Evolutionary conservation across 2,329 filamentous ascomycete species (phyloP), one percentile per base, ranked within the genome.

Genomic region (Fusarium begoniae): DNA sequence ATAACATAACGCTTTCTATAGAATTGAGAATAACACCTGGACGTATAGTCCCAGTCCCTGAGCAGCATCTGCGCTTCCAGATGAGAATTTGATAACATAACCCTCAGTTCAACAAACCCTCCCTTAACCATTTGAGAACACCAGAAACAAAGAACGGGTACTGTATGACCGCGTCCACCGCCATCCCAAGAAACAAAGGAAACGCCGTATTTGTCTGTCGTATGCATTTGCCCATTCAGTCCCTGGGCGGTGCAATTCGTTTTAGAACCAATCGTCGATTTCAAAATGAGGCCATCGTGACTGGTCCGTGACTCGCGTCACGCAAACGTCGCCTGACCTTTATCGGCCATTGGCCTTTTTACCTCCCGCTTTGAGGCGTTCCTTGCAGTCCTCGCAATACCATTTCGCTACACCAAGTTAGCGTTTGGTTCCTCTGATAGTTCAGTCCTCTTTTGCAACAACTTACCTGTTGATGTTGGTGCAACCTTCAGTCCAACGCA

Each of bases 381-480:
- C 90, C 79, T 93, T 93, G 82, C 93, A 95, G 78, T 94, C 92
- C 70, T 93, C 91, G 80, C 93, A 95, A 78, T 93, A 95, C 93
- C 93, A 95, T 89, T 94, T 94, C 59, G 91, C 92, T 94, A 78
- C 30, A 63, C 54, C n/a, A 45, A 13, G 78, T 85, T 80, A 81
- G 82, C 71, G 58, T 54, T 58, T 24, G 53, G 48, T 38, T 35
- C 43, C 40, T 47, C 50, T n/a, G 22, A 32, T 22, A 44, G 14
- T 51, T 44, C n/a, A 17, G 22, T 45, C n/a, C 35, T 45, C 22
- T 41, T 38, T 47, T 48, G 35, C 43, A 53, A 40, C 26, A 69
- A 89, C 91, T 86, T 83, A 94, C 92, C 89, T 82, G 92, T 94
- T 72, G 90, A 90, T 66, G 89, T 91, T n/a, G 94, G 94, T 59